A percentile compares a stretch with the other conserved stretches of the same genome.
Conservation (phyloP, 2,329 filamentous ascomycete species). For the Trichophyton mentagrophytes region DNA sequence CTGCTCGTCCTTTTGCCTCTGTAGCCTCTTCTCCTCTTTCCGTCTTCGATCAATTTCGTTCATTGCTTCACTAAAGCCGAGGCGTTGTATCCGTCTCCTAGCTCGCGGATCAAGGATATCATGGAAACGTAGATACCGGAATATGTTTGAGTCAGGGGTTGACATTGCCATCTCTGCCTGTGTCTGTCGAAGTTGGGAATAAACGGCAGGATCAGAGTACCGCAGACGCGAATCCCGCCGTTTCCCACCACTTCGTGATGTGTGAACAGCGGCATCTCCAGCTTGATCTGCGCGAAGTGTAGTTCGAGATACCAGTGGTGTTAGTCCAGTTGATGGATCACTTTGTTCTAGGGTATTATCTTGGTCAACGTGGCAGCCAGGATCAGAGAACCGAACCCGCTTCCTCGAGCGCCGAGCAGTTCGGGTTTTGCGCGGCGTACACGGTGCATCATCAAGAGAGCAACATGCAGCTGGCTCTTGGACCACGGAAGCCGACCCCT, state of each 20-base stretch:
- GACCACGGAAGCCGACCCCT: neutral
- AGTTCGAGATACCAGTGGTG: constrained; percentile 10
- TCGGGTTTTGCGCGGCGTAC: neutral
- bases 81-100: constrained; percentile 32
- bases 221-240: constrained; percentile 5
- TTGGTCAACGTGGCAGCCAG: neutral
- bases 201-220: constrained; percentile 4
- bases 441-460: neutral
- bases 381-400: constrained; percentile 1
- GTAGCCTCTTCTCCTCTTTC: constrained; percentile 17
- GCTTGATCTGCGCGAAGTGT: neutral
- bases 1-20: constrained; percentile 22
- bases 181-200: constrained; percentile 1
- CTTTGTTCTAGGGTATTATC: neutral
- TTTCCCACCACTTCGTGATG: neutral
- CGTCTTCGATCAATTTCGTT: constrained; percentile 33
- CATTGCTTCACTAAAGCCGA: constrained; percentile 36
- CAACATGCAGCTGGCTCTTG: neutral
- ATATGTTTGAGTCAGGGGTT: constrained; percentile 2
- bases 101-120: constrained; percentile 33
- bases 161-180: constrained; percentile 1
- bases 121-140: constrained; percentile 31
- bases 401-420: neutral
- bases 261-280: neutral
- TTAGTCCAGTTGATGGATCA: constrained; percentile 8